Conservation (phyloP, 169 alveolate species). For the Eimeria necatrix region DNA sequence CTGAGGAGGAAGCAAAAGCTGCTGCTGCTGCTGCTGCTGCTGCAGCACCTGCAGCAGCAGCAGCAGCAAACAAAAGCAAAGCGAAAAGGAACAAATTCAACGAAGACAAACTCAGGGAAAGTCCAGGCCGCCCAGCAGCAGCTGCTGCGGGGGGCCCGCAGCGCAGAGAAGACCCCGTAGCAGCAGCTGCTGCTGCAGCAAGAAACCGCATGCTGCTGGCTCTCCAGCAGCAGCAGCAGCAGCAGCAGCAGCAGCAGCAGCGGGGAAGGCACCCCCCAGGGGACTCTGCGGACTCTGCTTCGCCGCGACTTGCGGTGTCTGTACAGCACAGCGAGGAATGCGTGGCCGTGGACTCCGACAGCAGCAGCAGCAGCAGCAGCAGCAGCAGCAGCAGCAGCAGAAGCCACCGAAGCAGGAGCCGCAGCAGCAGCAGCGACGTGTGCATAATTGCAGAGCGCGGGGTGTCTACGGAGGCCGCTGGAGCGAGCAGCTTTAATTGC, state of each 20-base stretch:
- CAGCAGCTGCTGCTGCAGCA: too few species aligned
- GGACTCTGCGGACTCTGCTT: too few species aligned
- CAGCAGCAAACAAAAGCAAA: not conserved
- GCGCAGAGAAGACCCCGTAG: too few species aligned
- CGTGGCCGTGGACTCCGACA: not conserved
- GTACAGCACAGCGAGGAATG: not conserved
- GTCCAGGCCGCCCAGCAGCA: too few species aligned
- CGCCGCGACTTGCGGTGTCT: too few species aligned
- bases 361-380: not conserved
- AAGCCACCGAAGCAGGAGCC: too few species aligned
- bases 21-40: not conserved
- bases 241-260: conserved; percentile 3
- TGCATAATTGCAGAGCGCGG: not conserved
- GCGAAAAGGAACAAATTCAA: too few species aligned
- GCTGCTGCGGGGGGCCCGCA: too few species aligned
- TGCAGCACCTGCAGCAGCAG: not conserved
- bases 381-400: too few species aligned
- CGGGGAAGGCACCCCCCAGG: not conserved
- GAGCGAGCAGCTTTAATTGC: not conserved
- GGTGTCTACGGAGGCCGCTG: not conserved
- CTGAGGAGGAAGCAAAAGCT: not conserved
- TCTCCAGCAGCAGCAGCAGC: not conserved
- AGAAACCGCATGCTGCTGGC: not conserved
- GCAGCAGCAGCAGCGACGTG: not conserved
- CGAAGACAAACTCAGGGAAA: too few species aligned